A percentile compares a stretch with the other conserved stretches of the same genome.
These are phyloP conservation scores for Mycocentrospora acerina DNA, from an alignment of 2,329 filamentous ascomycete species.

Conservation along the genomic window DNA sequence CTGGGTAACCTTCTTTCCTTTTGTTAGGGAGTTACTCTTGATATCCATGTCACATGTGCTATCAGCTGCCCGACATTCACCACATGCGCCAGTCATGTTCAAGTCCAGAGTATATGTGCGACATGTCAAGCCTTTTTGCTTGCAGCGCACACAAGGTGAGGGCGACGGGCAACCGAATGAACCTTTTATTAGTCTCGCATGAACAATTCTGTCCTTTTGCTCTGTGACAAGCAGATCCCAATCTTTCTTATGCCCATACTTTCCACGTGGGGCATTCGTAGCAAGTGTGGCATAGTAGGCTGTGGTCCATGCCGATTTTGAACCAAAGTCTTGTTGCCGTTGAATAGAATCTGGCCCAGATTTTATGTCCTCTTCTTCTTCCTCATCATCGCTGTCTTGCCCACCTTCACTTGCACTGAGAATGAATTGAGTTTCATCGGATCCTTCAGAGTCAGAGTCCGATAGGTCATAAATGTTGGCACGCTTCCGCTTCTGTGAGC, in stretches of 20 bases:
- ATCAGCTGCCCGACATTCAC: not conserved
- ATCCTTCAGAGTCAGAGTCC: constrained; percentile 1
- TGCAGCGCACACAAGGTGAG: not conserved
- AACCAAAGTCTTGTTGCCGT: no score
- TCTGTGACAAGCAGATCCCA: not conserved
- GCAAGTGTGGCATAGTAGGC: not conserved
- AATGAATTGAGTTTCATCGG: constrained; percentile 1
- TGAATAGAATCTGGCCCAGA: no score
- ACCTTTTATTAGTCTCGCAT: not conserved
- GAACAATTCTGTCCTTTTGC: not conserved
- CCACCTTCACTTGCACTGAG: constrained; percentile 1
- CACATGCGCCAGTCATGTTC: not conserved
- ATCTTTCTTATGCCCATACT: not conserved
- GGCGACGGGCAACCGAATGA: not conserved
- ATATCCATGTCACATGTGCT: not conserved
- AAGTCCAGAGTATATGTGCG: no score
- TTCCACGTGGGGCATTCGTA: not conserved
- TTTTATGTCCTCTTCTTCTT: not conserved
- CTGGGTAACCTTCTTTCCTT: not conserved
- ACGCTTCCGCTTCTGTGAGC: not conserved
- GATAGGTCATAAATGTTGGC: not conserved
- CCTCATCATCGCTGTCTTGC: not conserved
- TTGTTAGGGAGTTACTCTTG: not conserved
- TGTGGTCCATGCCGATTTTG: no score
- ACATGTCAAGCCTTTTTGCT: not conserved